phyloP scores from a whole-genome alignment of 257 asterid species.

The Solanum paucissectum region DNA sequence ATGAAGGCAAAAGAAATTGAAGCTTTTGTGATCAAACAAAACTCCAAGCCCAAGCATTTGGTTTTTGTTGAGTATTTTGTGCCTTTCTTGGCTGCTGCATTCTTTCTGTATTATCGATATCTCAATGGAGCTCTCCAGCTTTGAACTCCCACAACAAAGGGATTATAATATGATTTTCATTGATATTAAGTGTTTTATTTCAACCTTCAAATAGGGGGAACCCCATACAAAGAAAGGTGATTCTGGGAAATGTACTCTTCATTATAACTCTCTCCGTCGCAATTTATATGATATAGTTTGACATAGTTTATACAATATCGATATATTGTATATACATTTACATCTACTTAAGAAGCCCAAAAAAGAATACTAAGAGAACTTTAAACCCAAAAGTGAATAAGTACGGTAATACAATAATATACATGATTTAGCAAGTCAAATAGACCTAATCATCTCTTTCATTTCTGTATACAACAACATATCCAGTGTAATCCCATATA shows the following conservation, averaged over 20 bases:
- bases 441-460: constrained; percentile 2
- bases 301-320: not conserved
- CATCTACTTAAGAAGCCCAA: not conserved
- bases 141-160: not conserved
- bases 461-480: not conserved
- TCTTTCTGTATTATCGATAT: constrained; percentile 11
- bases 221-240: not conserved
- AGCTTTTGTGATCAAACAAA: constrained; percentile 9
- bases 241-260: not conserved
- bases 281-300: not conserved
- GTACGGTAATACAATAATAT: not conserved
- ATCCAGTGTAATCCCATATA: not conserved
- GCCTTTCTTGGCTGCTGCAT: constrained; percentile 13
- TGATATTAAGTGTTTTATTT: not conserved
- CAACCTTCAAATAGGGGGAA: not conserved
- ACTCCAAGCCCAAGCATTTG: not conserved
- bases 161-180: not conserved
- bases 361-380: not conserved
- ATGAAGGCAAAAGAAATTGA: constrained; percentile 15
- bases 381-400: not conserved
- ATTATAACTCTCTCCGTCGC: not conserved
- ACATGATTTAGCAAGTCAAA: constrained; percentile 6
- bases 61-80: constrained; percentile 10
- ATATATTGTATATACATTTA: not conserved
- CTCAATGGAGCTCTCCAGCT: not conserved